A percentile compares a stretch with the other conserved stretches of the same genome.
Evolutionary conservation across 2,329 filamentous ascomycete species (phyloP).

Genomic region (Coniella vitis): DNA sequence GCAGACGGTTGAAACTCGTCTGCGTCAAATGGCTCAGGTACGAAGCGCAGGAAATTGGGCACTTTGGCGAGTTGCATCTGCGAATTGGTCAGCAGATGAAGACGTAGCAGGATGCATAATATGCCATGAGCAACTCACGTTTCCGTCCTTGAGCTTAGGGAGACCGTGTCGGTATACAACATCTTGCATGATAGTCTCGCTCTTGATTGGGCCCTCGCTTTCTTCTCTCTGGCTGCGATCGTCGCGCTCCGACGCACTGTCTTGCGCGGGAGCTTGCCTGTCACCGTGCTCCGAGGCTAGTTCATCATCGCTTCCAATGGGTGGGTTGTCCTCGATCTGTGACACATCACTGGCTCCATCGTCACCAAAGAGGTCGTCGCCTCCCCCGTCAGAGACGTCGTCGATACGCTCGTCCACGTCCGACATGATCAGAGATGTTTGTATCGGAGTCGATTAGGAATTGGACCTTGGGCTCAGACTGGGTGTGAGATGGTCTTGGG

Average conservation of each 20-base stretch:
- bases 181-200: constrained; percentile 32
- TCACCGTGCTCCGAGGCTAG: constrained; percentile 38
- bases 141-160: constrained; percentile 64
- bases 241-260: constrained; percentile 5
- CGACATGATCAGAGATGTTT: constrained; percentile 36
- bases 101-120: not conserved
- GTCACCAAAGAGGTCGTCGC: constrained; percentile 57
- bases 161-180: constrained; percentile 62
- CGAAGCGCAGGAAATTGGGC: constrained; percentile 64
- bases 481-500: too few species aligned
- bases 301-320: constrained; percentile 48
- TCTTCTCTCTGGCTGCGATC: constrained; percentile 30
- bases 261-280: not conserved
- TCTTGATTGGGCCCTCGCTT: not conserved
- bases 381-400: constrained; percentile 44
- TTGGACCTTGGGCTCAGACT: not conserved
- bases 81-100: constrained; percentile 16
- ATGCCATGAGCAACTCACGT: constrained; percentile 40
- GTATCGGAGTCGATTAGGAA: too few species aligned
- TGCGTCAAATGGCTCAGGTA: constrained; percentile 60
- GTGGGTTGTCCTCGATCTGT: constrained; percentile 15
- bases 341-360: constrained; percentile 56
- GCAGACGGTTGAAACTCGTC: constrained; percentile 57
- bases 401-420: constrained; percentile 47
- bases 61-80: constrained; percentile 66